These are phyloP conservation scores for Aphanomyces stellatus DNA, from an alignment of 352 stramenopile genomes.

Conservation along the genomic window DNA sequence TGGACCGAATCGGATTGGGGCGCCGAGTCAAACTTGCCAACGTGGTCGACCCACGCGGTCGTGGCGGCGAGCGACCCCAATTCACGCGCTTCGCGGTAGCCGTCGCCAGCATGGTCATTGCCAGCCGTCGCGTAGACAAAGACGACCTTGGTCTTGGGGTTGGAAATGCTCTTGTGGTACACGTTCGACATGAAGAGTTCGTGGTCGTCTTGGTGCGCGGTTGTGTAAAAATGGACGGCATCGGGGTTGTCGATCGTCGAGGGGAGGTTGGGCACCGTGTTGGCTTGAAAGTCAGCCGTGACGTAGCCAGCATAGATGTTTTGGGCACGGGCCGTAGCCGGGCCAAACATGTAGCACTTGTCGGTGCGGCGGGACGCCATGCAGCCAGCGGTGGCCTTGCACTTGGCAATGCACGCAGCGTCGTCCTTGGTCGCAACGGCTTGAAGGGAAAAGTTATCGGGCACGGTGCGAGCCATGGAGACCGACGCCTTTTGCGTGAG, in stretches of 20 bases:
- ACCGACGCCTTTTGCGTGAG: background rate
- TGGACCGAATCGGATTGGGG: background rate
- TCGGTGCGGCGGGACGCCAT: background rate
- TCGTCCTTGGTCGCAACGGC: background rate
- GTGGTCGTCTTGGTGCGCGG: conserved; percentile 7
- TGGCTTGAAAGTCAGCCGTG: background rate
- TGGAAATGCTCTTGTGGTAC: background rate
- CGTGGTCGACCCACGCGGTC: conserved; percentile 2
- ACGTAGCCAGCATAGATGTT: background rate
- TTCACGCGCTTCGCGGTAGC: conserved; percentile 8
- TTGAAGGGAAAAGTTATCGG: background rate
- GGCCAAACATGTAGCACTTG: background rate
- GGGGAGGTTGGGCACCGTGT: background rate
- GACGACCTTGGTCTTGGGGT: background rate
- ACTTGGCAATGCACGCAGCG: background rate
- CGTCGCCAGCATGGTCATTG: background rate
- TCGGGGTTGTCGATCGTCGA: background rate
- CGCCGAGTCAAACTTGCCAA: background rate
- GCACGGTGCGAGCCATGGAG: background rate
- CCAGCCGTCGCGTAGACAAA: conserved; percentile 14
- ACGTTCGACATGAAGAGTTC: conserved; percentile 3
- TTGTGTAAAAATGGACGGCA: conserved; percentile 8
- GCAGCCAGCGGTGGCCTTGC: background rate
- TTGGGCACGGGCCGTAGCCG: background rate
- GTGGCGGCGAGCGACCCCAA: background rate